These are phyloP conservation scores for Leishmania aethiopica DNA, from an alignment of 208 protist genomes.

Conservation along the genomic window DNA sequence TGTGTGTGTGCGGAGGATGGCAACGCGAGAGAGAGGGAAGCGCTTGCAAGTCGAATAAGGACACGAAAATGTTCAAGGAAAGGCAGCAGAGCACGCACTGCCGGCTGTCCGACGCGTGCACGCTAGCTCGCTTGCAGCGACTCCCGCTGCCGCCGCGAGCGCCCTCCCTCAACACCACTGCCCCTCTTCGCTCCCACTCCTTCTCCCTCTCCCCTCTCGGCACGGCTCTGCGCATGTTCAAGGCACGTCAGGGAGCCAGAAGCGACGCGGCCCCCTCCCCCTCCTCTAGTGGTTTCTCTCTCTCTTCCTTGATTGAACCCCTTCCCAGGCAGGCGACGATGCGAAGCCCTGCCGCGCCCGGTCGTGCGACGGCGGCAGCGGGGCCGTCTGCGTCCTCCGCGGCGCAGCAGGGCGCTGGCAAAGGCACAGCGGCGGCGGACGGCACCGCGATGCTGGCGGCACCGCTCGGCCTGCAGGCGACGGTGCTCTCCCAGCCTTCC, in stretches of 20 bases:
- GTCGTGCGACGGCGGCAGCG: neutral
- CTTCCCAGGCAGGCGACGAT: neutral
- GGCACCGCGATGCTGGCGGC: conserved; percentile 45
- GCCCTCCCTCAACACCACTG: neutral
- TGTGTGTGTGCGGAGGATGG: neutral
- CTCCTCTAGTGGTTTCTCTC: neutral
- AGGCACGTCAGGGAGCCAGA: neutral
- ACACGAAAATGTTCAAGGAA: neutral
- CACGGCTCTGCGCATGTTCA: neutral
- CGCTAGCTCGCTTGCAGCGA: neutral
- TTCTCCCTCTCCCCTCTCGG: neutral
- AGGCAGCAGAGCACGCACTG: neutral
- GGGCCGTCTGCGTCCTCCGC: neutral
- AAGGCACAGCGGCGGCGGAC: neutral
- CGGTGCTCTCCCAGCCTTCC: conserved; percentile 51
- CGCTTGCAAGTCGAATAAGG: neutral
- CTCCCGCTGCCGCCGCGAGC: neutral
- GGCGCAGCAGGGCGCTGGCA: neutral
- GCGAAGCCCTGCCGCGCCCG: neutral
- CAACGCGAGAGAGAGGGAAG: too few species aligned
- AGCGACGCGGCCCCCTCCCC: neutral
- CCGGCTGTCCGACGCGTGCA: neutral
- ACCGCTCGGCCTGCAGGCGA: conserved; percentile 60
- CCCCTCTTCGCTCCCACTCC: neutral
- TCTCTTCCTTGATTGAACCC: neutral